Evolutionary conservation across 345 rosid genomes (phyloP), one percentile per base, ranked within the genome.

Genomic region (Brassica juncea): DNA sequence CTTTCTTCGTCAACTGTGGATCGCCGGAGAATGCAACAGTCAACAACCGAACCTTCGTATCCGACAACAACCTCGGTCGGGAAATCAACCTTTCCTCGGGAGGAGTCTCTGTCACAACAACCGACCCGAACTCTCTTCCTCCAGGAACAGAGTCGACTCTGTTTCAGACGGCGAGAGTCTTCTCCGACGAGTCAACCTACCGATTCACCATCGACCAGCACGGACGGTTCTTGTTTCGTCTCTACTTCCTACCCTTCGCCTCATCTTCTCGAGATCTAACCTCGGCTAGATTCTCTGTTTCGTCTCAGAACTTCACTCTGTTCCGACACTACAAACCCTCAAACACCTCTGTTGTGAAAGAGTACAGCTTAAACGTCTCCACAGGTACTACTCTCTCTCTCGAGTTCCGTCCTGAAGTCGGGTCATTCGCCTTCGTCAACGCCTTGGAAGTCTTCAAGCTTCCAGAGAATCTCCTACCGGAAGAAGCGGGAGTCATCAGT

Each of bases 211-310:
- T 94, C 76, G 64, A 78, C 65, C 74, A 84, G 68, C 75, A 44
- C 3, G 97, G 97, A n/a, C 82, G 92, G 62, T 87, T 86, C 80
- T 83, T 84, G 79, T 76, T 94, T 66, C 97, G 98, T 44, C 91
- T 94, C 25, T 85, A 94, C 85, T 87, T 94, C 82, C 85, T 60
- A 77, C 94, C 94, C 8, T 88, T 88, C 19, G 74, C 54, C 14
- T 57, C 65, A 8, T 28, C 75, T 44, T 71, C 74, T 28, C 86
- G 73, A 69, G 83, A 92, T 70, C 71, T 89, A 75, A 89, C 86
- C 82, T 11, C 5, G 0, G 90, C 97, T 2, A 85, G 83, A 57
- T 94, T 92, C 91, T 88, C 92, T 3, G 90, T 94, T 57, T 85
- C 82, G 7, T 78, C 94, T 28, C 94, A 92, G 55, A 88, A 86